Evolutionary conservation across 306 rosid genomes (phyloP).

Genomic region (Lathyrus sativus): DNA sequence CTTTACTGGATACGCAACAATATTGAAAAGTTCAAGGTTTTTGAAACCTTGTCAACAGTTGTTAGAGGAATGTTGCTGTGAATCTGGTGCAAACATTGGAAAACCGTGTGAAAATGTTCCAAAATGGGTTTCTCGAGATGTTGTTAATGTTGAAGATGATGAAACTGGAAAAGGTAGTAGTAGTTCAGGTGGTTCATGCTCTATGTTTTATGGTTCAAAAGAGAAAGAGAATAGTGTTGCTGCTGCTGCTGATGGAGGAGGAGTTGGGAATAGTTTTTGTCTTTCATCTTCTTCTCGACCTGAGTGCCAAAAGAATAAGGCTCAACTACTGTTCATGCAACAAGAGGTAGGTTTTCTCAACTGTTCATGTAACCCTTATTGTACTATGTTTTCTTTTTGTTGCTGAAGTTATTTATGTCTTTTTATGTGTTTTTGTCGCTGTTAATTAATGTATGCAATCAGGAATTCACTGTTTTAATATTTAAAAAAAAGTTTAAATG

Average conservation of each 20-base stretch:
- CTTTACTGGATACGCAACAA: constrained; percentile 86
- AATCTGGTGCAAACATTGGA: neutral
- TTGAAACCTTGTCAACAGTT: constrained; percentile 72
- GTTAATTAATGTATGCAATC: no score
- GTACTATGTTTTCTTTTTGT: no score
- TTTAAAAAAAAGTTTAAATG: no score
- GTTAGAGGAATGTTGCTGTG: constrained; percentile 61
- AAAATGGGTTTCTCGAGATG: constrained; percentile 50
- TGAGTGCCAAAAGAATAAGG: constrained; percentile 72
- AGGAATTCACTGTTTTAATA: no score
- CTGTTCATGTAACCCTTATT: constrained; percentile 10
- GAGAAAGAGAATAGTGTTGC: constrained; percentile 40
- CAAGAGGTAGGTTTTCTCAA: constrained; percentile 74
- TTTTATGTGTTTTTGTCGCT: neutral
- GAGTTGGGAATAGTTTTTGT: constrained; percentile 47
- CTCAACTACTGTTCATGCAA: constrained; percentile 75
- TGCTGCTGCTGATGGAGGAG: constrained; percentile 44
- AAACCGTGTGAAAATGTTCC: neutral
- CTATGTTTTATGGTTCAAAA: constrained; percentile 47
- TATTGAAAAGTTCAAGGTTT: constrained; percentile 76
- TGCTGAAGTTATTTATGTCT: no score
- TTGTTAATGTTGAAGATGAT: constrained; percentile 30
- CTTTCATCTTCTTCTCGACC: constrained; percentile 53
- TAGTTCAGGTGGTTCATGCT: constrained; percentile 50
- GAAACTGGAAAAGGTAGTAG: constrained; percentile 43